phyloP scores from a whole-genome alignment of 1,284 basidiomycete species.

The Cutaneotrichosporon spelunceum region DNA sequence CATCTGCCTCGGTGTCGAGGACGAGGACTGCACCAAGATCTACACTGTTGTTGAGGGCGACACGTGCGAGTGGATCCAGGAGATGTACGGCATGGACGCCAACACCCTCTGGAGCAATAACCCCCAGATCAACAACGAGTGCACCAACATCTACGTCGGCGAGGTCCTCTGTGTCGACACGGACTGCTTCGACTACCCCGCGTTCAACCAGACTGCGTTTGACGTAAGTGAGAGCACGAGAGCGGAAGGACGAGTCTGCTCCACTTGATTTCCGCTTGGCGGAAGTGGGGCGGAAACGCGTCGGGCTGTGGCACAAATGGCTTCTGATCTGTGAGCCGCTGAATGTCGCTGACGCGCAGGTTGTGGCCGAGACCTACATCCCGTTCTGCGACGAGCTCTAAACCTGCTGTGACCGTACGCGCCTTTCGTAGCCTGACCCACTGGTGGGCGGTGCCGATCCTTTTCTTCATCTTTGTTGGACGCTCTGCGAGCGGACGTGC shows the following conservation, averaged over 20 bases:
- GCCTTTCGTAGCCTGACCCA: neutral
- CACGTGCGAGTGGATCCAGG: constrained; percentile 47
- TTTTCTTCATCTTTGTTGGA: neutral
- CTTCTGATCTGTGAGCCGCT: neutral
- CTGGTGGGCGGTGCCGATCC: neutral
- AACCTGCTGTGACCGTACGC: neutral
- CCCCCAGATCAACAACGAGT: constrained; percentile 49
- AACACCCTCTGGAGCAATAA: constrained; percentile 50
- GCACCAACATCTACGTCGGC: constrained; percentile 53
- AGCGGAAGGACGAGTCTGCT: neutral
- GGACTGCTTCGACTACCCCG: constrained; percentile 41
- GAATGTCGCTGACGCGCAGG: constrained; percentile 22
- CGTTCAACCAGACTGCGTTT: constrained; percentile 41
- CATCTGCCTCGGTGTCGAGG: constrained; percentile 49
- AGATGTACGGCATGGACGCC: constrained; percentile 43
- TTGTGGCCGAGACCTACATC: constrained; percentile 45
- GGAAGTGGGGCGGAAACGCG: neutral
- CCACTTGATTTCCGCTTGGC: neutral
- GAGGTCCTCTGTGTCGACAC: constrained; percentile 53
- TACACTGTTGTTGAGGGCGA: constrained; percentile 50
- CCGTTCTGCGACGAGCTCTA: constrained; percentile 31
- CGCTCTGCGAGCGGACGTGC: constrained; percentile 2
- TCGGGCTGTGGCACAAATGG: too few relatives aligned
- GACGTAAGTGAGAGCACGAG: constrained; percentile 30
- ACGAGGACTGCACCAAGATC: constrained; percentile 49